Base-by-base conservation (phyloP, 495 filamentous ascomycete genomes). In the Cercophora scortea region DNA sequence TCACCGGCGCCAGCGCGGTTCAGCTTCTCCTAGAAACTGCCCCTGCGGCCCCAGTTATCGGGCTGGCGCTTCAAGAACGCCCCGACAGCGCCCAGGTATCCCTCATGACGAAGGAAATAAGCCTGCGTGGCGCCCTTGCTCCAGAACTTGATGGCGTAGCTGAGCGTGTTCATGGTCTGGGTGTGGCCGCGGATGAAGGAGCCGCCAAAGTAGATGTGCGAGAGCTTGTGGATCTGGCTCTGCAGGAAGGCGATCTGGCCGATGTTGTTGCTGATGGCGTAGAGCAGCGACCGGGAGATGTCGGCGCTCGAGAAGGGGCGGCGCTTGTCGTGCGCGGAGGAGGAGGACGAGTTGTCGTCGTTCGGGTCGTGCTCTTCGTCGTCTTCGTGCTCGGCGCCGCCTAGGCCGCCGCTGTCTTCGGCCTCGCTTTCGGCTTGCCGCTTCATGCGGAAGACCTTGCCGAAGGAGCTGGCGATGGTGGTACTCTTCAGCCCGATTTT, bases 141-240 rank as follows among this genome's bases (percentile, higher is more conserved):
- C 93, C 93, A 98, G 71, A 96, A 98, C 50, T 86, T 86, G 71
- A 97, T 97, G 62, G 92, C 93, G 62, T 93, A 97, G 38, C 85
- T 87, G 1, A 98, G 77, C 0, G 93, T 96, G 64, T 95, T 92
- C 86, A 98, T 97, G 13, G 93, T 98, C 67, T 97, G 94, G 10
- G 83, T 82, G 67, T 98, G 93, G 42, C 93, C 92, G 12, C 94
- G 86, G 63, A 98, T 98, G 68, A 97, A 98, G 8, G 86, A 90
- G 34, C 93, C 93, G 11, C 93, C 93, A 61, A 98, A 98, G 69
- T 98, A 98, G 50, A 98, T 97, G 64, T 90, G 84, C 48, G 88
- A 86, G 16, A 96, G 77, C 45, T 81, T 76, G 66, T 98, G 90
- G 61, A 95, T 93, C 60, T 95, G 89, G 33, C 88, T 91, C 61